These are phyloP conservation scores for Aphanomyces cochlioides DNA, from an alignment of 352 stramenopile genomes.

Conservation along the genomic window DNA sequence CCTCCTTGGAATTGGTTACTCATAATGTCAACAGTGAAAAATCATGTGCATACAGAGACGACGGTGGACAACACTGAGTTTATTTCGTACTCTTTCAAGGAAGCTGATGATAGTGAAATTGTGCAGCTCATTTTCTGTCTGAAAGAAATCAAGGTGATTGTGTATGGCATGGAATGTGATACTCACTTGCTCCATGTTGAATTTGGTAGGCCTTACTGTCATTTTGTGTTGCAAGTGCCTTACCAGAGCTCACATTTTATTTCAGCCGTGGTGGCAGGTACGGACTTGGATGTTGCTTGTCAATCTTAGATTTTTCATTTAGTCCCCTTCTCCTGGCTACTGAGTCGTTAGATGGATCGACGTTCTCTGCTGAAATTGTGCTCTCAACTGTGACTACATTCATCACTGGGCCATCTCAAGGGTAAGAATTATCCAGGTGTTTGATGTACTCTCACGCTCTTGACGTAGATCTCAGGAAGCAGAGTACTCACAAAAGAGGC, in stretches of 20 bases:
- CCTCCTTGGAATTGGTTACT: slow-evolving; percentile 1
- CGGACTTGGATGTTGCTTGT: neutral
- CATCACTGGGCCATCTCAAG: slow-evolving; percentile 57
- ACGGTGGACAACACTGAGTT: slow-evolving; percentile 75
- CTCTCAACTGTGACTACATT: slow-evolving; percentile 81
- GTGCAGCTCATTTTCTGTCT: slow-evolving; percentile 82
- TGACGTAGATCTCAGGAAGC: slow-evolving; percentile 28
- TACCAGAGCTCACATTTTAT: slow-evolving; percentile 69
- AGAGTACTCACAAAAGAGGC: slow-evolving; percentile 23
- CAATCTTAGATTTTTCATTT: neutral
- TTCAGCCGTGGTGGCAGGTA: slow-evolving; percentile 66
- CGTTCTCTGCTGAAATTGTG: slow-evolving; percentile 73
- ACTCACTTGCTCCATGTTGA: neutral
- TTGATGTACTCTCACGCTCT: neutral
- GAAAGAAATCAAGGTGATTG: slow-evolving; percentile 65
- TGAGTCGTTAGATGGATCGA: slow-evolving; percentile 64
- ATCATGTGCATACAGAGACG: slow-evolving; percentile 79
- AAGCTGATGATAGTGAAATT: slow-evolving; percentile 39
- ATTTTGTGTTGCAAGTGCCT: slow-evolving; percentile 76
- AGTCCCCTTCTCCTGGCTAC: slow-evolving; percentile 71
- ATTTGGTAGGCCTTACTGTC: slow-evolving; percentile 47
- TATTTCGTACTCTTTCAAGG: slow-evolving; percentile 59
- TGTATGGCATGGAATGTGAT: slow-evolving; percentile 5
- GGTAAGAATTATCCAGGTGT: neutral
- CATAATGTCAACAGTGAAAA: slow-evolving; percentile 41